Percentiles rank a stretch among this genome's conserved stretches.
phyloP scores from a whole-genome alignment of 106 monocot species.

The Alisma plantagoaquatica region DNA sequence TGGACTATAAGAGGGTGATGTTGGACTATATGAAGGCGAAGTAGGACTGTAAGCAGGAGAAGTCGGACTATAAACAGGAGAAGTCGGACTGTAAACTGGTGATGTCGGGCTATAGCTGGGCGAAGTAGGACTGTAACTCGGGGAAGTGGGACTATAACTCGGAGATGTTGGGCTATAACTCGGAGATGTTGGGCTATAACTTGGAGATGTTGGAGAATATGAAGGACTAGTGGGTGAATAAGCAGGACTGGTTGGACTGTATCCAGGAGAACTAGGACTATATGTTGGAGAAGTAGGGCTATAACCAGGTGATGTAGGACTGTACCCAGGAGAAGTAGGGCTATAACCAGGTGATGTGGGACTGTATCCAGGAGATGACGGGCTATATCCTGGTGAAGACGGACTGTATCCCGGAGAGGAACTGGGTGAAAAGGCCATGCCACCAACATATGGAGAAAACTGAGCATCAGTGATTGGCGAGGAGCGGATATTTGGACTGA shows the following conservation, averaged over 20 bases:
- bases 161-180: slow-evolving; percentile 79
- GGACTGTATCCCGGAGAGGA: slow-evolving; percentile 93
- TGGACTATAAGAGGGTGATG: slow-evolving; percentile 70
- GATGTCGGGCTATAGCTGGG: slow-evolving; percentile 83
- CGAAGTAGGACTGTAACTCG: slow-evolving; percentile 76
- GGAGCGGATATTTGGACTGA: slow-evolving; percentile 76
- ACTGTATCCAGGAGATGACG: slow-evolving; percentile 87
- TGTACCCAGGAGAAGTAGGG: slow-evolving; percentile 85
- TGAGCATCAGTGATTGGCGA: slow-evolving; percentile 96
- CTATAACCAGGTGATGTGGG: slow-evolving; percentile 91
- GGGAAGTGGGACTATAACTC: slow-evolving; percentile 78
- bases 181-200: slow-evolving; percentile 49
- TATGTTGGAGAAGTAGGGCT: slow-evolving; percentile 90
- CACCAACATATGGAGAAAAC: slow-evolving; percentile 95
- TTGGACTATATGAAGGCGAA: slow-evolving; percentile 82
- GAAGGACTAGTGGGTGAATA: slow-evolving; percentile 95
- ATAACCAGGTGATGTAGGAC: slow-evolving; percentile 87
- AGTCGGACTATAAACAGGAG: slow-evolving; percentile 82
- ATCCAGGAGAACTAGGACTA: slow-evolving; percentile 88
- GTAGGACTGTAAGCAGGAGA: slow-evolving; percentile 92
- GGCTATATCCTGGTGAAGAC: slow-evolving; percentile 88
- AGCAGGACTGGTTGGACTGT: slow-evolving; percentile 92
- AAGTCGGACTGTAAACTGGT: slow-evolving; percentile 85
- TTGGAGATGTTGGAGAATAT: slow-evolving; percentile 68
- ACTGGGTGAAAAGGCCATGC: slow-evolving; percentile 88